Conservation (phyloP, 805 yeast genomes). For the Ogataea chonburiensis region DNA sequence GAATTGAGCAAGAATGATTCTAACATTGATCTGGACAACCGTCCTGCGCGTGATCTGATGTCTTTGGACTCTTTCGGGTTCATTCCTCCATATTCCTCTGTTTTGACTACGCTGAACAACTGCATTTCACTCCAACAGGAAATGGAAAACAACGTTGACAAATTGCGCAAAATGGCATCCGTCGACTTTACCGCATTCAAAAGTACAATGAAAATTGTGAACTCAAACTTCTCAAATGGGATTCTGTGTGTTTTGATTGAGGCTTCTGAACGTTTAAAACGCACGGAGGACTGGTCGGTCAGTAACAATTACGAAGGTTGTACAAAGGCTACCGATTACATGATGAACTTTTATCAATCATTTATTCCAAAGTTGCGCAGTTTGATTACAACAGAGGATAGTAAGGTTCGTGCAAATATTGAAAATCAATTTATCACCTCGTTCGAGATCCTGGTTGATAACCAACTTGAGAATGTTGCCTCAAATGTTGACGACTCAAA, state of each 20-base stretch:
- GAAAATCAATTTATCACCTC: conserved; percentile 37
- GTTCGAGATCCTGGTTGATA: conserved; percentile 40
- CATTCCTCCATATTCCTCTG: conserved; percentile 64
- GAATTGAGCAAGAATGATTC: conserved; percentile 33
- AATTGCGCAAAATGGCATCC: conserved; percentile 37
- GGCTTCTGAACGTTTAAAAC: conserved; percentile 25
- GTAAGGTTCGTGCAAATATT: conserved; percentile 25
- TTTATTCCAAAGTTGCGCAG: conserved; percentile 35
- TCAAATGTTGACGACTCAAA: conserved; percentile 17
- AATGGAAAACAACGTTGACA: conserved; percentile 33
- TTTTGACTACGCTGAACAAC: conserved; percentile 56
- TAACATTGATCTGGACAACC: neutral
- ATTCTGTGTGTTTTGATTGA: conserved; percentile 25
- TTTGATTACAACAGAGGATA: conserved; percentile 21
- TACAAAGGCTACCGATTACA: conserved; percentile 39
- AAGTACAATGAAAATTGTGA: conserved; percentile 22
- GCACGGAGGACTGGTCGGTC: conserved; percentile 40
- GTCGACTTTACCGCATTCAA: conserved; percentile 26
- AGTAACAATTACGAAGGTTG: conserved; percentile 32
- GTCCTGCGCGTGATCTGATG: conserved; percentile 10
- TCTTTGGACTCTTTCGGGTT: conserved; percentile 43
- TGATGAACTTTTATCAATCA: conserved; percentile 38
- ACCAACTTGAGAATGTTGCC: conserved; percentile 42
- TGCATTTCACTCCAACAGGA: conserved; percentile 45
- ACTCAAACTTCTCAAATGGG: conserved; percentile 28